Evolutionary conservation across 2,329 filamentous ascomycete genomes (phyloP).

Genomic region (Aspergillus fructus): DNA sequence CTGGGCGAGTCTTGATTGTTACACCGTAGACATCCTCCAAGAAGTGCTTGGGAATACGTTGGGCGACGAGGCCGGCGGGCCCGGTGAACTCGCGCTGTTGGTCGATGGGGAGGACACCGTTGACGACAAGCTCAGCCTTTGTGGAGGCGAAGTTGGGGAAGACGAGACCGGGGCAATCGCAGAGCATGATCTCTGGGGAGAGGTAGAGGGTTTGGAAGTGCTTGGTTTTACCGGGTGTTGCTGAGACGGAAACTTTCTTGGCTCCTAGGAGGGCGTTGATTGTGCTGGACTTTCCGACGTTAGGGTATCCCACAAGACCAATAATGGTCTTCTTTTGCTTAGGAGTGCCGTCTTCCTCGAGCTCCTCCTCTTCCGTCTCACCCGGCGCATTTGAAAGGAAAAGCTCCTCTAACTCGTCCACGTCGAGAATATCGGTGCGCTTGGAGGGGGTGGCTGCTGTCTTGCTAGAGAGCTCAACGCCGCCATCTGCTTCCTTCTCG

Average conservation of each 20-base stretch:
- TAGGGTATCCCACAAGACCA: constrained; percentile 94
- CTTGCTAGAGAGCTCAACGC: constrained; percentile 17
- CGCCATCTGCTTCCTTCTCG: constrained; percentile 31
- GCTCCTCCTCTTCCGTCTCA: constrained; percentile 46
- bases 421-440: constrained; percentile 76
- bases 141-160: constrained; percentile 98
- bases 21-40: constrained; percentile 93
- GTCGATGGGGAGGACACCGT: constrained; percentile 92
- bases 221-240: constrained; percentile 97
- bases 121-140: constrained; percentile 93
- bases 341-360: constrained; percentile 43
- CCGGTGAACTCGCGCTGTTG: constrained; percentile 92
- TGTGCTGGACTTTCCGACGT: constrained; percentile 98
- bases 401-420: constrained; percentile 86
- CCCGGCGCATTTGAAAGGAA: constrained; percentile 75
- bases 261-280: constrained; percentile 98
- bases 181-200: constrained; percentile 83
- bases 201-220: constrained; percentile 98
- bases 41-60: constrained; percentile 82
- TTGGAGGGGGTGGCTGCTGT: constrained; percentile 36
- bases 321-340: constrained; percentile 72
- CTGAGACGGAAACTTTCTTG: constrained; percentile 97
- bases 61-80: constrained; percentile 76
- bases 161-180: constrained; percentile 97
- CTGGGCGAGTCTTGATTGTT: constrained; percentile 73